Base-by-base conservation (phyloP, 225 moss, liverwort and hornwort species). In the Physcomitrium patens region DNA sequence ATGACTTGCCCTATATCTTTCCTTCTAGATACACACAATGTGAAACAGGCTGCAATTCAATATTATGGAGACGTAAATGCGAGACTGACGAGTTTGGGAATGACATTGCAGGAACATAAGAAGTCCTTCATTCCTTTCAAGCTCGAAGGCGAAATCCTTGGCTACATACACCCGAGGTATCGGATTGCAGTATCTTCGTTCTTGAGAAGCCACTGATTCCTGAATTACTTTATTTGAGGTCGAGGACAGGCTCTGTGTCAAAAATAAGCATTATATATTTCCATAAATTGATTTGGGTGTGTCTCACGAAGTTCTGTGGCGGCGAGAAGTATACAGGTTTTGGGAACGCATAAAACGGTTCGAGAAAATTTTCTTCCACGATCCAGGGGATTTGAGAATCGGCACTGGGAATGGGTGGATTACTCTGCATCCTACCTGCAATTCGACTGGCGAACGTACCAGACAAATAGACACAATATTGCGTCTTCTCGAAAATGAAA, bases 81-180 rank as follows among this genome's bases (percentile, higher is more conserved):
- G 9, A 42, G 61, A 80, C 8, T 61, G 63, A 78, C 26, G 78
- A 37, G 14, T 11, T 52, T 19, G 46, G 60, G 45, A 61, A 0
- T 60, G 41, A 17, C 16, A 18, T 48, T 64, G 53, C 71, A 87
- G 81, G 87, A 87, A 41, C 68, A 81, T 51, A 77, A 71, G n/a
- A 81, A 81, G 11, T 15, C 60, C 48, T 87, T 87, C 61, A 77
- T 64, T 76, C 81, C 79, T 4, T 87, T 87, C 74, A 87, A 68
- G 52, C 44, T 87, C 0, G 81, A 87, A n/a, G 84, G 74, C 71
- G 53, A 79, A 43, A 74, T 79, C 65, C 41, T 87, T 3, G 84
- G 87, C 54, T 87, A 84, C 47, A 62, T 87, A 16, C 87, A 87
- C 70, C 87, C 87, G 27, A 67, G 47, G 87, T 87, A 81, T n/a